Conservation (phyloP, 805 yeast species). For the Starmerella riodocensis region DNA sequence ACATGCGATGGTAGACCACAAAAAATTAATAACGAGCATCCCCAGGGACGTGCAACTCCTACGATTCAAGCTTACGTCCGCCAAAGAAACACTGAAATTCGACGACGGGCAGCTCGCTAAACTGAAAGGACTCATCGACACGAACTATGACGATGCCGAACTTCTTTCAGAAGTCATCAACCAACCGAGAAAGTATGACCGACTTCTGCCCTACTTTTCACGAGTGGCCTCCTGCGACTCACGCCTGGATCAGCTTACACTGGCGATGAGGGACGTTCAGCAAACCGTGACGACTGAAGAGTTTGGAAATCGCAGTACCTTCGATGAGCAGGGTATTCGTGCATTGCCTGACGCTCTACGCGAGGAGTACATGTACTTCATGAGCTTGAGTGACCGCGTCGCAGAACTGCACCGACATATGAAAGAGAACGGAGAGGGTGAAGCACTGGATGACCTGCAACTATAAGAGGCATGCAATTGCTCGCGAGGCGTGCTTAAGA, state of each 20-base stretch:
- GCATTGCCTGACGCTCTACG: slow-evolving; percentile 26
- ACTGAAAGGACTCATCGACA: slow-evolving; percentile 25
- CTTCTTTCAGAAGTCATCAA: slow-evolving; percentile 19
- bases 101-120: slow-evolving; percentile 30
- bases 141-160: slow-evolving; percentile 24
- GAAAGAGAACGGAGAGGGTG: slow-evolving; percentile 15
- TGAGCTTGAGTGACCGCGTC: slow-evolving; percentile 58
- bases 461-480: background rate
- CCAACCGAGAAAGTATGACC: slow-evolving; percentile 25
- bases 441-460: slow-evolving; percentile 10
- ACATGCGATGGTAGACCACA: slow-evolving; percentile 33
- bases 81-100: slow-evolving; percentile 40
- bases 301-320: slow-evolving; percentile 17
- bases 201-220: slow-evolving; percentile 26
- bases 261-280: slow-evolving; percentile 26
- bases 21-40: slow-evolving; percentile 33
- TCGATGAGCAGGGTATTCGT: slow-evolving; percentile 16
- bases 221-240: slow-evolving; percentile 25
- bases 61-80: slow-evolving; percentile 36
- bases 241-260: slow-evolving; percentile 23
- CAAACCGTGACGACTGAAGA: slow-evolving; percentile 27
- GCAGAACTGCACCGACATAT: slow-evolving; percentile 53
- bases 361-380: slow-evolving; percentile 53
- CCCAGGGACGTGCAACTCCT: slow-evolving; percentile 45
- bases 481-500: too few relatives aligned